These are phyloP conservation scores for Cercospora sp. DNA, from an alignment of 2,329 filamentous ascomycete species.

Conservation along the genomic window DNA sequence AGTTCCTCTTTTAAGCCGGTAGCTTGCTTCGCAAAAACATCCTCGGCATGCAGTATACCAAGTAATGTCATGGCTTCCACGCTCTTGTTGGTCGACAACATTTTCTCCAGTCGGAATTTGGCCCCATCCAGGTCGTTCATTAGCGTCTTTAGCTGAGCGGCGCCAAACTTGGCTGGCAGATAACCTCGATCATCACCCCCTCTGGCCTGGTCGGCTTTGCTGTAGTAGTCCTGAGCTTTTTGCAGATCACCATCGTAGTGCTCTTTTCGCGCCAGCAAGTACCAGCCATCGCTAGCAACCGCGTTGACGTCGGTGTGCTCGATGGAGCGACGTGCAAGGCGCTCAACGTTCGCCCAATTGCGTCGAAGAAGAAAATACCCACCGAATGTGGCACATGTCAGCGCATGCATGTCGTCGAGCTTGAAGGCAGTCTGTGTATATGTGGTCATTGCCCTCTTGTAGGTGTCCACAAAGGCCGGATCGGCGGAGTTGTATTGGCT, in stretches of 20 bases:
- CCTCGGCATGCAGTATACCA: conserved; percentile 89
- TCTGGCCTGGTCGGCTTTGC: conserved; percentile 84
- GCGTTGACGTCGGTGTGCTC: conserved; percentile 95
- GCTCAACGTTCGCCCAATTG: conserved; percentile 77
- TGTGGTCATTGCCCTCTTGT: conserved; percentile 91
- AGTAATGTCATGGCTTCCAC: conserved; percentile 90
- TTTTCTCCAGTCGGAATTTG: conserved; percentile 91
- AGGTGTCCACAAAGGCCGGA: conserved; percentile 78
- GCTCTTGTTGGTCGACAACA: conserved; percentile 65
- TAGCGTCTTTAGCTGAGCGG: conserved; percentile 82
- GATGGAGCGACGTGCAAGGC: conserved; percentile 87
- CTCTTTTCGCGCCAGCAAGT: conserved; percentile 85
- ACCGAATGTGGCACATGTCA: conserved; percentile 88
- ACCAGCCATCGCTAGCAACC: conserved; percentile 97
- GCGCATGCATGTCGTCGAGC: conserved; percentile 82
- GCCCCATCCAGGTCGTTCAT: conserved; percentile 86
- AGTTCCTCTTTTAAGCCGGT: conserved; percentile 81
- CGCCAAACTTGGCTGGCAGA: conserved; percentile 90
- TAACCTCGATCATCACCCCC: conserved; percentile 90
- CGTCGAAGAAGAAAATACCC: conserved; percentile 86
- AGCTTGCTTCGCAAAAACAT: conserved; percentile 79
- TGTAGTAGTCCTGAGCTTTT: conserved; percentile 82
- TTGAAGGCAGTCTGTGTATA: conserved; percentile 95
- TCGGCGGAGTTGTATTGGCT: conserved; percentile 80
- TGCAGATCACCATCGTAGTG: conserved; percentile 76